Conservation (phyloP, 2,329 filamentous ascomycete species). For the Corynespora cassiicola region DNA sequence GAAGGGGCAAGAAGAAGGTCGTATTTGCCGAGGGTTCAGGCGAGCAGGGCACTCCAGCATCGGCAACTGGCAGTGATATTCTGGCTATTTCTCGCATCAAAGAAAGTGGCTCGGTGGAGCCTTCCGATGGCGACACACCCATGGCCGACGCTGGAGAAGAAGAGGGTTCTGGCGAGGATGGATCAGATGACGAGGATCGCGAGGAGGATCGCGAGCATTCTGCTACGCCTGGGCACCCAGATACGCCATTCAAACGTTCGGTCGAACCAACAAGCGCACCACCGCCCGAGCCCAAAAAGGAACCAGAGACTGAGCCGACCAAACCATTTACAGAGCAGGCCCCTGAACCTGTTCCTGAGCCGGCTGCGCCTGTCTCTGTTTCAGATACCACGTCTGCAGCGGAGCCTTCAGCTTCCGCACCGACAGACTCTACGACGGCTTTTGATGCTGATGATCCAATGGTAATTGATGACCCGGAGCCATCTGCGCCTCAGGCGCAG, state of each 20-base stretch:
- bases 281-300: slow-evolving; percentile 17
- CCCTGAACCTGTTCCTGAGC: slow-evolving; percentile 8
- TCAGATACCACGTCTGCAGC: slow-evolving; percentile 9
- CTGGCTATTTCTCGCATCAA: slow-evolving; percentile 37
- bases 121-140: slow-evolving; percentile 44
- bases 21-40: slow-evolving; percentile 60
- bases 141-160: slow-evolving; percentile 54
- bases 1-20: slow-evolving; percentile 79
- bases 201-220: slow-evolving; percentile 53
- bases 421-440: slow-evolving; percentile 12
- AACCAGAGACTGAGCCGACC: slow-evolving; percentile 14
- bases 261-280: slow-evolving; percentile 17
- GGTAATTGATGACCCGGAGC: too few relatives aligned
- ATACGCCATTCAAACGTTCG: slow-evolving; percentile 31
- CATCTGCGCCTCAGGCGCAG: too few relatives aligned
- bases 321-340: slow-evolving; percentile 7
- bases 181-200: slow-evolving; percentile 54
- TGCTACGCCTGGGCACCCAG: slow-evolving; percentile 49
- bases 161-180: slow-evolving; percentile 56
- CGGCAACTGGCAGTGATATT: slow-evolving; percentile 26
- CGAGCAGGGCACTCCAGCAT: slow-evolving; percentile 33
- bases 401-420: slow-evolving; percentile 8
- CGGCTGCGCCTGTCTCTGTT: slow-evolving; percentile 2
- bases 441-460: too few relatives aligned
- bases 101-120: slow-evolving; percentile 49